phyloP scores from a whole-genome alignment of 805 yeast genomes.

The Wickerhamiella hasegawae region DNA sequence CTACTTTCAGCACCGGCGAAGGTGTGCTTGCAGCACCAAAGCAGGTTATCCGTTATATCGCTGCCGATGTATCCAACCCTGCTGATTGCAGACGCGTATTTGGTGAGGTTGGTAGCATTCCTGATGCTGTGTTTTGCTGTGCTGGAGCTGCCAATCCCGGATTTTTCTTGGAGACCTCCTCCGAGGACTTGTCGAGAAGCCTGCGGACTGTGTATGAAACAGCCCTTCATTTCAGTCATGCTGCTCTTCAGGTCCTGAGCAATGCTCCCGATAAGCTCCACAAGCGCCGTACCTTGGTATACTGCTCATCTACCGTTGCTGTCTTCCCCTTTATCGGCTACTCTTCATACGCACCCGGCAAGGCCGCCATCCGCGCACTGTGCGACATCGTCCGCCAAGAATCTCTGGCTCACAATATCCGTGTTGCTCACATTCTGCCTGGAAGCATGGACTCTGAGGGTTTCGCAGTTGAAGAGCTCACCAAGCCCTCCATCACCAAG shows the following conservation, averaged over 20 bases:
- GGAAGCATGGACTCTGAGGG: conserved; percentile 91
- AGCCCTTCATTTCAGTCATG: conserved; percentile 55
- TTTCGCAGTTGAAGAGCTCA: conserved; percentile 55
- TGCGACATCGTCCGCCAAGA: conserved; percentile 76
- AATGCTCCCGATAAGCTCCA: conserved; percentile 13
- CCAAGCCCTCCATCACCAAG: conserved; percentile 75
- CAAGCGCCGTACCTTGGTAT: conserved; percentile 35
- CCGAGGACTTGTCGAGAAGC: conserved; percentile 43
- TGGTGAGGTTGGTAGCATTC: conserved; percentile 25
- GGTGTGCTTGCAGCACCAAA: conserved; percentile 9
- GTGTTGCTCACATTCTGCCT: conserved; percentile 64
- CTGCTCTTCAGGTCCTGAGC: conserved; percentile 25
- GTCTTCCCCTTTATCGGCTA: conserved; percentile 86
- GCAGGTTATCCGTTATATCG: conserved; percentile 28
- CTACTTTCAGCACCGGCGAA: neutral
- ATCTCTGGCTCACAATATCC: conserved; percentile 43
- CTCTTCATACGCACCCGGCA: conserved; percentile 76
- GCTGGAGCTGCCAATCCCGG: conserved; percentile 81
- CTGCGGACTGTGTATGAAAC: conserved; percentile 57
- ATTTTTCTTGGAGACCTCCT: conserved; percentile 49
- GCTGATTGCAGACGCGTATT: conserved; percentile 32
- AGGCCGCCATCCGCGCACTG: conserved; percentile 64
- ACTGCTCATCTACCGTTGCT: conserved; percentile 64
- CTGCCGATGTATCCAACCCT: conserved; percentile 53
- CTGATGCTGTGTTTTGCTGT: conserved; percentile 68